These are phyloP conservation scores for Syncephalastrum contaminatum DNA, from an alignment of 371 early-diverging fungal genomes.

Conservation along the genomic window DNA sequence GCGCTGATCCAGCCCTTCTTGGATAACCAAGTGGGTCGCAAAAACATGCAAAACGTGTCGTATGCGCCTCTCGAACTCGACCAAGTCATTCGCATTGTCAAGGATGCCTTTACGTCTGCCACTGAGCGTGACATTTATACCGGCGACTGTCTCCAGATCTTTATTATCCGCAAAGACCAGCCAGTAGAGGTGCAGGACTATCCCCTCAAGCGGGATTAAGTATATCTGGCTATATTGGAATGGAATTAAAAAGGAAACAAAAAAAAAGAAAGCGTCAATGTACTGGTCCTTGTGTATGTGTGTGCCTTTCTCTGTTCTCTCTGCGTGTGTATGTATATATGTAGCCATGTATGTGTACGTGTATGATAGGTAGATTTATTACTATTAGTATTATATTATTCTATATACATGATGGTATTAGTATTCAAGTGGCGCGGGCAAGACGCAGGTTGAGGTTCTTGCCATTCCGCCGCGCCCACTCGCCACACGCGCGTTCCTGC, in stretches of 20 bases:
- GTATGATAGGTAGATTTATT: too few species aligned
- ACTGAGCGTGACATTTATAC: conserved; percentile 99
- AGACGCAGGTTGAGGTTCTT: neutral
- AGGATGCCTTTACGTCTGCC: conserved; percentile 97
- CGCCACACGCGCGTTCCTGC: conserved; percentile 32
- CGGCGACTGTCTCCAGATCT: conserved; percentile 97
- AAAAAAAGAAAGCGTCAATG: too few species aligned
- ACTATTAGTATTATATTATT: too few species aligned
- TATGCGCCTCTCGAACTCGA: conserved; percentile 56
- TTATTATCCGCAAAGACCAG: conserved; percentile 74
- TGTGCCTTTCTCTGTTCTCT: too few species aligned
- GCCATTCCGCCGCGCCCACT: conserved; percentile 29
- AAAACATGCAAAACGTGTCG: conserved; percentile 59
- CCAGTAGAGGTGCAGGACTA: conserved; percentile 75
- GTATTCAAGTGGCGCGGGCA: neutral
- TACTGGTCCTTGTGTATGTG: too few species aligned
- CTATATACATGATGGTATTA: neutral
- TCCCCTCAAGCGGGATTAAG: conserved; percentile 80
- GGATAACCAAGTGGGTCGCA: conserved; percentile 86
- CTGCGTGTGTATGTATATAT: too few species aligned
- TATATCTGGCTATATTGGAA: neutral
- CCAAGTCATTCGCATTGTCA: conserved; percentile 78
- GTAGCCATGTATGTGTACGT: too few species aligned
- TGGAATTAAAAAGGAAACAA: too few species aligned
- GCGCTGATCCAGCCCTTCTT: conserved; percentile 97